Percentiles rank a stretch among this genome's conserved stretches.
These are phyloP conservation scores for Boehmeria nivea DNA, from an alignment of 306 rosid species.

Conservation along the genomic window DNA sequence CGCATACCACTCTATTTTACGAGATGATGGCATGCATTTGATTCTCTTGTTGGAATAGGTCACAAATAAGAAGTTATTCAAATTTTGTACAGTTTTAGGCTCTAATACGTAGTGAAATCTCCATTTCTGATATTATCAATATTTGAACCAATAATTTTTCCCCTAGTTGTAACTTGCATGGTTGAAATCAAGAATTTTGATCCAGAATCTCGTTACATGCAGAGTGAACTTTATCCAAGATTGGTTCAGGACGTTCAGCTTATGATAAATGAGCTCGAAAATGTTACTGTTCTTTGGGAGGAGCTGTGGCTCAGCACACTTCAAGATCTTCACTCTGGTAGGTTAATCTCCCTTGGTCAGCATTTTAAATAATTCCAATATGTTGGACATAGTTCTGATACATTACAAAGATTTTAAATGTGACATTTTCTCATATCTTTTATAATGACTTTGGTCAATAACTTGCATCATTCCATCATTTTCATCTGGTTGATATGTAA, in stretches of 20 bases:
- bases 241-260: constrained; percentile 89
- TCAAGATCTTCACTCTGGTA: constrained; percentile 97
- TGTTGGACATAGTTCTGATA: constrained; percentile 4
- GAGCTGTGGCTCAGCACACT: constrained; percentile 98
- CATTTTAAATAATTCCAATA: constrained; percentile 12
- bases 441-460: too few relatives aligned
- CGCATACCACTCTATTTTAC: too few relatives aligned
- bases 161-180: constrained; percentile 14
- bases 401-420: too few relatives aligned
- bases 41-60: too few relatives aligned
- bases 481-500: too few relatives aligned
- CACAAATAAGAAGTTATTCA: neutral
- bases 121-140: too few relatives aligned
- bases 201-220: constrained; percentile 35
- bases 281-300: constrained; percentile 99
- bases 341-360: constrained; percentile 8
- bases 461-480: neutral
- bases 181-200: constrained; percentile 22
- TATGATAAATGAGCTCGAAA: constrained; percentile 92
- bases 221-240: constrained; percentile 79
- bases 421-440: too few relatives aligned
- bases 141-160: too few relatives aligned
- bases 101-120: too few relatives aligned
- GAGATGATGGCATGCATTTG: too few relatives aligned
- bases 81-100: neutral